Conservation (phyloP, 441 rosid species). For the Kokia cookei region DNA sequence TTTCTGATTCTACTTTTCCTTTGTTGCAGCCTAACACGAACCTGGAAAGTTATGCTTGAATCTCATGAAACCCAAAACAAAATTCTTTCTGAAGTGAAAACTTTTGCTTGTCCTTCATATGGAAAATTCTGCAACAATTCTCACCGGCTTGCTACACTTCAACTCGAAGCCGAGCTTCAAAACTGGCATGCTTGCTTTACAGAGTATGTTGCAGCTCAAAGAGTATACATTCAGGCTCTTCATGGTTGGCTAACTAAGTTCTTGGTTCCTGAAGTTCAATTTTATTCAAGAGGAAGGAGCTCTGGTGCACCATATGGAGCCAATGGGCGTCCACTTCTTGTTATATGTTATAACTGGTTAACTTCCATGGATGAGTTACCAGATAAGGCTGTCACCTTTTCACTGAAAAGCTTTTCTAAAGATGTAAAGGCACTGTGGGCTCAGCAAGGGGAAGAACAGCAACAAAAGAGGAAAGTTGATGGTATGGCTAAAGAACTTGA, state of each 20-base stretch:
- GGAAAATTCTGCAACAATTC: constrained; percentile 74
- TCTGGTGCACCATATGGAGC: constrained; percentile 45
- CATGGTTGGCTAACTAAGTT: constrained; percentile 84
- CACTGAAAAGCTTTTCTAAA: constrained; percentile 69
- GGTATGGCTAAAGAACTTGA: constrained; percentile 71
- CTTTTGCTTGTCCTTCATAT: constrained; percentile 46
- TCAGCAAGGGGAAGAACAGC: constrained; percentile 81
- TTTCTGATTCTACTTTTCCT: constrained; percentile 8
- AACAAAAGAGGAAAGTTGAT: constrained; percentile 82
- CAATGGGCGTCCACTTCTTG: constrained; percentile 67
- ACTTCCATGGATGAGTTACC: constrained; percentile 58
- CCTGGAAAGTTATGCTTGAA: constrained; percentile 71
- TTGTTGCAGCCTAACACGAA: constrained; percentile 54
- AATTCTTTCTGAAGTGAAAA: constrained; percentile 55
- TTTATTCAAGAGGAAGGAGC: constrained; percentile 51
- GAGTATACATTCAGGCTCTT: constrained; percentile 65
- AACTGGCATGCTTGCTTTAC: constrained; percentile 75
- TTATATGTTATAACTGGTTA: constrained; percentile 68
- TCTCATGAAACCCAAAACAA: constrained; percentile 78
- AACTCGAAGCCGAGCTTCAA: constrained; percentile 83
- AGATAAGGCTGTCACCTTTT: constrained; percentile 40
- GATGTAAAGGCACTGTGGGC: constrained; percentile 67
- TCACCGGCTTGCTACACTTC: constrained; percentile 77
- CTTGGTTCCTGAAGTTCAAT: constrained; percentile 64
- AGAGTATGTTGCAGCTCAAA: constrained; percentile 60